phyloP scores from a whole-genome alignment of 2,329 filamentous ascomycete genomes.

The Botrytis deweyae region DNA sequence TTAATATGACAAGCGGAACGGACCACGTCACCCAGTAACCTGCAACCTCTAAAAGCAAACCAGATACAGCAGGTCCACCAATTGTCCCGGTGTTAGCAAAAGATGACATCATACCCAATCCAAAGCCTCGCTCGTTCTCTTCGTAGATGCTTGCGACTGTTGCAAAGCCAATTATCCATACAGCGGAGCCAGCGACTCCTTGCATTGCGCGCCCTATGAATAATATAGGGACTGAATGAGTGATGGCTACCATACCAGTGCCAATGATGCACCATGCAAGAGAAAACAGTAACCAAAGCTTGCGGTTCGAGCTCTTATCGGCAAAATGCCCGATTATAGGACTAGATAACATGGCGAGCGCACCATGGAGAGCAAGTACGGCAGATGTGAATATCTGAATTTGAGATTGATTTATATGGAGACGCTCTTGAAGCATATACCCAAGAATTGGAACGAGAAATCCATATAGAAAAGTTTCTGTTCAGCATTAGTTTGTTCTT shows the following conservation, averaged over 20 bases:
- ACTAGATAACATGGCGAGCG: not conserved
- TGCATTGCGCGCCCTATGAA: slow-evolving; percentile 1
- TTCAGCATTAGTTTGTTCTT: not conserved
- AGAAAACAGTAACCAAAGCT: not conserved
- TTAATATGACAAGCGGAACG: not conserved
- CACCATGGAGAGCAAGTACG: slow-evolving; percentile 7
- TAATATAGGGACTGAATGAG: not conserved
- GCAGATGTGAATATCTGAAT: not conserved
- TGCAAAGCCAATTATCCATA: slow-evolving; percentile 9
- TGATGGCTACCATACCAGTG: not conserved
- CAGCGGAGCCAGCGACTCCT: not conserved
- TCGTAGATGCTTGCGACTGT: not conserved
- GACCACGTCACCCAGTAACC: slow-evolving; percentile 7
- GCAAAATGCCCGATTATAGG: slow-evolving; percentile 4
- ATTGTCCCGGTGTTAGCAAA: slow-evolving; percentile 8
- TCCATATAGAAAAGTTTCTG: slow-evolving; percentile 11
- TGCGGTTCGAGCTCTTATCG: not conserved
- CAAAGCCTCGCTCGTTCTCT: not conserved
- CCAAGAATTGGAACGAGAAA: not conserved
- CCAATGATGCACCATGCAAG: not conserved
- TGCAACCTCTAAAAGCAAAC: slow-evolving; percentile 1
- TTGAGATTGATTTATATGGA: not conserved
- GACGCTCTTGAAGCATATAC: slow-evolving; percentile 2
- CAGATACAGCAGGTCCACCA: not conserved
- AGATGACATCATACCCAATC: not conserved